Percentiles rank a stretch among this genome's conserved stretches.
Evolutionary conservation across 768 basidiomycete species (phyloP).

Genomic region (Neoboletus brunneissimus): DNA sequence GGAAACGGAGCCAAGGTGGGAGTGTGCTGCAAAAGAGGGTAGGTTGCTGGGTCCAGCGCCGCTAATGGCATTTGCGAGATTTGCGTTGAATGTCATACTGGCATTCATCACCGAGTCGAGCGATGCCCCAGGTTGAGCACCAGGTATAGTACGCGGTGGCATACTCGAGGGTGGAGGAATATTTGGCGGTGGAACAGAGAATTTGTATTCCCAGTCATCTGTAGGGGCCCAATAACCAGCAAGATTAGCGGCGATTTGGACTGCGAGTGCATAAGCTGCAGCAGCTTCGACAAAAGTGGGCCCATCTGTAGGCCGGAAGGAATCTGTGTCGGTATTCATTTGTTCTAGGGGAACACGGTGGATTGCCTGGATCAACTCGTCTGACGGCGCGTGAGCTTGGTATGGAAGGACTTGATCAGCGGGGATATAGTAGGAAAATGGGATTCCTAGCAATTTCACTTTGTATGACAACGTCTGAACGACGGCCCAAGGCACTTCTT

Average conservation of each 20-base stretch:
- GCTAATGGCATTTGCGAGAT: slow-evolving; percentile 13
- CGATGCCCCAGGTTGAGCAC: slow-evolving; percentile 20
- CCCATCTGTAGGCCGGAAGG: slow-evolving; percentile 48
- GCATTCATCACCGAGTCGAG: slow-evolving; percentile 46
- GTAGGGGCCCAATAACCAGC: slow-evolving; percentile 68
- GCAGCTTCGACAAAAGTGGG: slow-evolving; percentile 49
- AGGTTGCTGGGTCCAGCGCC: slow-evolving; percentile 9
- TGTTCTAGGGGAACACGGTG: slow-evolving; percentile 41
- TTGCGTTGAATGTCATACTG: slow-evolving; percentile 43
- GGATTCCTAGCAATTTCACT: slow-evolving; percentile 62
- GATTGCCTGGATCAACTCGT: slow-evolving; percentile 50
- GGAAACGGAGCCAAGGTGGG: slow-evolving; percentile 8
- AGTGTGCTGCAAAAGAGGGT: neutral
- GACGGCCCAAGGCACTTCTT: slow-evolving; percentile 52
- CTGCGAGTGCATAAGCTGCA: slow-evolving; percentile 64
- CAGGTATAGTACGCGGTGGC: slow-evolving; percentile 1
- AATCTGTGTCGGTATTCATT: slow-evolving; percentile 43
- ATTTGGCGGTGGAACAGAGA: slow-evolving; percentile 37
- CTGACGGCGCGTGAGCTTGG: slow-evolving; percentile 59
- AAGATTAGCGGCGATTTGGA: slow-evolving; percentile 66
- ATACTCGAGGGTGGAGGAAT: slow-evolving; percentile 9
- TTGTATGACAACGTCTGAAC: slow-evolving; percentile 63
- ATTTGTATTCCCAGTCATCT: slow-evolving; percentile 67
- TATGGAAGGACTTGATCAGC: slow-evolving; percentile 72
- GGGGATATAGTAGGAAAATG: slow-evolving; percentile 44